Base-by-base conservation (phyloP, 352 stramenopile genomes). In the Pilasporangium apinafurcum region DNA sequence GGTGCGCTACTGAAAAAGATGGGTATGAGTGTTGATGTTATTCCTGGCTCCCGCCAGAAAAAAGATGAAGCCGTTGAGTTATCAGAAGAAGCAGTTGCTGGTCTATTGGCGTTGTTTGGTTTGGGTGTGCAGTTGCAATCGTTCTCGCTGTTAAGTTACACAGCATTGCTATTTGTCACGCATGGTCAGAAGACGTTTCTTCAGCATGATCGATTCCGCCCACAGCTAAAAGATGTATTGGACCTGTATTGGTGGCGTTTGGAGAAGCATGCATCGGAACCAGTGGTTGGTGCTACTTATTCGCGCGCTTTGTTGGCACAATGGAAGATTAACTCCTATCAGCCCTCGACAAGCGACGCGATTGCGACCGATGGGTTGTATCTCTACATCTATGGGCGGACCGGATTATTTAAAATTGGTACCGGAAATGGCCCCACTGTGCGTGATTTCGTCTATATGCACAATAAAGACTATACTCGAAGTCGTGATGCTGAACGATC, bases 291-390 rank as follows among this genome's bases (percentile, higher is more conserved):
- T 18, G 65, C 75, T 8, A 80, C 78, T 7, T 81, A 70, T 41
- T 54, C 78, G 33, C 65, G 78, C 37, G 62, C 63, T 20, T 50
- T 90, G 8, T 48, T 76, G 8, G 62, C 69, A 0, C 74, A 85
- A 31, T 90, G 77, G 77, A 86, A 83, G 51, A 35, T 87, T 5
- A 78, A 61, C 3, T 67, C 67, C 5, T 82, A 75, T 25, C 71
- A 80, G 20, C 70, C 70, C 34, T 78, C 69, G 18, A 70, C 71
- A 16, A 86, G 75, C 27, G 78, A 90, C 41, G 65, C 75, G 4
- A 80, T 90, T 36, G 75, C 78, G 3, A 86, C 67, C 0, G 78
- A 90, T 55, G 78, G 78, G 1, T 42, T 62, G 0, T 88, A 71
- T 40, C 44, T 90, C 2, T 90, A 90, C 47, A 63, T 88, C 31